Conservation (phyloP, 2,329 filamentous ascomycete species). For the Epichloe bromicola region DNA sequence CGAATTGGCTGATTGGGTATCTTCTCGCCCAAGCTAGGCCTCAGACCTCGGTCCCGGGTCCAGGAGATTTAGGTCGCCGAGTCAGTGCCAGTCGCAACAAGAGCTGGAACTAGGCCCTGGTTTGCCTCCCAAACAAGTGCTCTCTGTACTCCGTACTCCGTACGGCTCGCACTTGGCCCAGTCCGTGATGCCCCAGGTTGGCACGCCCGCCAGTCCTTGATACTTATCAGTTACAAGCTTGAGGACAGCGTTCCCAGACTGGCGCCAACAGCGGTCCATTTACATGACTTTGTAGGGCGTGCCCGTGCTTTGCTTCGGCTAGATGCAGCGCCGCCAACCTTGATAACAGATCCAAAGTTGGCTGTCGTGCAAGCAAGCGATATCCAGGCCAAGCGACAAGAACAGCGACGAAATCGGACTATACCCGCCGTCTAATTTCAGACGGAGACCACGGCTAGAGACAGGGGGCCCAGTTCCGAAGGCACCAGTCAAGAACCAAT, state of each 20-base stretch:
- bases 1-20: background rate
- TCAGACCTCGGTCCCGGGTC: background rate
- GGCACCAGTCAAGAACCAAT: background rate
- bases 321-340: background rate
- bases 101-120: background rate
- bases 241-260: background rate
- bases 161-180: too few species aligned
- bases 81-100: background rate
- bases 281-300: background rate
- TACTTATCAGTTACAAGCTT: too few species aligned
- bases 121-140: background rate
- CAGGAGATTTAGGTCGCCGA: background rate
- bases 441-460: background rate
- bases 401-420: background rate
- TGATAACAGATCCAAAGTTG: background rate
- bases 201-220: too few species aligned
- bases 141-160: too few species aligned
- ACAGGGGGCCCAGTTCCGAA: background rate
- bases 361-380: too few species aligned
- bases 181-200: too few species aligned
- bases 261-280: background rate
- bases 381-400: background rate
- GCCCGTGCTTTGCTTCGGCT: background rate
- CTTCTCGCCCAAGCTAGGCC: background rate
- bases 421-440: background rate